These are phyloP conservation scores for Rubroshorea leprosula DNA, from an alignment of 345 rosid species.

Conservation along the genomic window DNA sequence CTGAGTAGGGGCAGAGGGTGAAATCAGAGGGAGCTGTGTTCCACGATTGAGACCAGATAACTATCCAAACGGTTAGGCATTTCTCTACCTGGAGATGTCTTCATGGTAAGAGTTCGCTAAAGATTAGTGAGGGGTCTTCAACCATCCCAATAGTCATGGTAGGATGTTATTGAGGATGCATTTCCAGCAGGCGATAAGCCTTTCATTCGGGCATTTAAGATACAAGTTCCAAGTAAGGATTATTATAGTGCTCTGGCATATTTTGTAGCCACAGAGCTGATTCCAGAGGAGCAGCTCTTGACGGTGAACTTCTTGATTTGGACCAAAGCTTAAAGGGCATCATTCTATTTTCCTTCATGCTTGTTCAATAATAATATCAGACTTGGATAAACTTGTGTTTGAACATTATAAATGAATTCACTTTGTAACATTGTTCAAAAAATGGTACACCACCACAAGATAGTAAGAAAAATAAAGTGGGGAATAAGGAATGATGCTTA, in stretches of 20 bases:
- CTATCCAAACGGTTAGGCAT: conserved; percentile 74
- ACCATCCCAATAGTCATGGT: conserved; percentile 47
- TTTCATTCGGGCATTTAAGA: conserved; percentile 90
- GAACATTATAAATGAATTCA: conserved; percentile 5
- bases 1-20: conserved; percentile 63
- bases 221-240: conserved; percentile 89
- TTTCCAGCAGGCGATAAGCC: conserved; percentile 60
- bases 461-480: neutral
- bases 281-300: conserved; percentile 59
- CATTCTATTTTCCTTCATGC: too few relatives aligned
- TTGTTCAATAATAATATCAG: too few relatives aligned
- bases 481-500: conserved; percentile 8
- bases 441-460: conserved; percentile 8
- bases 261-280: conserved; percentile 53
- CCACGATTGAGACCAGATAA: conserved; percentile 62
- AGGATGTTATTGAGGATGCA: conserved; percentile 51
- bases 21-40: conserved; percentile 75
- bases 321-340: too few relatives aligned
- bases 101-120: conserved; percentile 73
- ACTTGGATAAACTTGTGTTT: conserved; percentile 4
- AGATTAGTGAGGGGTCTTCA: conserved; percentile 58
- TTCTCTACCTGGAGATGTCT: conserved; percentile 64
- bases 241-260: conserved; percentile 84
- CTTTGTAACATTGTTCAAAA: conserved; percentile 15
- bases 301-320: too few relatives aligned